Percentiles rank a stretch among this genome's conserved stretches.
Evolutionary conservation across 805 yeast genomes (phyloP).

Genomic region (Middelhovenomyces tepae): DNA sequence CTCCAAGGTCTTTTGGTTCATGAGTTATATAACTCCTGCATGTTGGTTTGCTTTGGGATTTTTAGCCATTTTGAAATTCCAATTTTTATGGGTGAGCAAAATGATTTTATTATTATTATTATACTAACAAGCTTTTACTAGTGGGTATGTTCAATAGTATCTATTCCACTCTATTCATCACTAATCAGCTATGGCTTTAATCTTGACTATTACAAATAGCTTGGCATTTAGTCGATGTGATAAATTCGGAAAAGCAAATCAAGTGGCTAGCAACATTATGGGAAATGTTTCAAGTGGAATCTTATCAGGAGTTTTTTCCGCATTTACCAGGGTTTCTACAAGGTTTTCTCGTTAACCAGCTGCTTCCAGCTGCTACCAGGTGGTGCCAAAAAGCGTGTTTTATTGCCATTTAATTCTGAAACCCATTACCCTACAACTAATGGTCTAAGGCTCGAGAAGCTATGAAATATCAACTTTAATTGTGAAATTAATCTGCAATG

Average conservation of each 20-base stretch:
- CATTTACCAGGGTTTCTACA: too few relatives aligned
- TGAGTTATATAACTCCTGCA: constrained; percentile 66
- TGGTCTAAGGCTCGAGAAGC: too few relatives aligned
- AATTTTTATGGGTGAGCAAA: constrained; percentile 45
- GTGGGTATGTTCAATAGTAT: constrained; percentile 8
- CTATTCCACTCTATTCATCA: neutral
- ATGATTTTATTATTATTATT: constrained; percentile 2
- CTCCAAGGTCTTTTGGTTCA: constrained; percentile 78
- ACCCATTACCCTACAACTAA: too few relatives aligned
- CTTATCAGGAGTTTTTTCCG: neutral
- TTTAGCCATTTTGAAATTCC: constrained; percentile 68
- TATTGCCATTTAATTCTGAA: too few relatives aligned
- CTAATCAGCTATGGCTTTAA: constrained; percentile 59
- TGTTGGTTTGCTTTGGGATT: constrained; percentile 69
- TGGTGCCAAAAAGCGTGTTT: too few relatives aligned
- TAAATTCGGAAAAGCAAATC: constrained; percentile 79
- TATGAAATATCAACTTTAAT: too few relatives aligned
- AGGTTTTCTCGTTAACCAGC: constrained; percentile 9
- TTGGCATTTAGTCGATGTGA: constrained; percentile 89
- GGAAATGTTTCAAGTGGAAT: constrained; percentile 22
- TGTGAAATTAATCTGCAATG: too few relatives aligned
- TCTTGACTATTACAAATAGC: constrained; percentile 71
- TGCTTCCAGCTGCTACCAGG: too few relatives aligned
- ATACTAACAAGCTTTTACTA: constrained; percentile 27
- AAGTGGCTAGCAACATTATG: constrained; percentile 52